These are phyloP conservation scores for Lentinula lateritia DNA, from an alignment of 768 basidiomycete genomes.

Conservation along the genomic window DNA sequence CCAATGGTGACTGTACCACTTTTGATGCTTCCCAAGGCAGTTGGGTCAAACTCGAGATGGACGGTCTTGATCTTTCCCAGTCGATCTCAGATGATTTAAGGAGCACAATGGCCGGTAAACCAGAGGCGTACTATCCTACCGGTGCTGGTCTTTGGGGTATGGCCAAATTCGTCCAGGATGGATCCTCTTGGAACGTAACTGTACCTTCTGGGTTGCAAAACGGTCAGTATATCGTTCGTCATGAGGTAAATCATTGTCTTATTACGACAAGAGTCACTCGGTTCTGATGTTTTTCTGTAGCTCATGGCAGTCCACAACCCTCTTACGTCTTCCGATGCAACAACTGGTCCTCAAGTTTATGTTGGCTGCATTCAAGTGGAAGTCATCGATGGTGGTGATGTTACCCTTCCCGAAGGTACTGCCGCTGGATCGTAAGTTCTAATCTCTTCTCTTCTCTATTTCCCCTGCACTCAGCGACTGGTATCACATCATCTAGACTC, in stretches of 20 bases:
- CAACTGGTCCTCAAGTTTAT: slow-evolving; percentile 17
- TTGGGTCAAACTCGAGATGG: slow-evolving; percentile 18
- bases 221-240: slow-evolving; percentile 18
- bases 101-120: slow-evolving; percentile 16
- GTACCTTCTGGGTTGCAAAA: slow-evolving; percentile 15
- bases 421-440: slow-evolving; percentile 4
- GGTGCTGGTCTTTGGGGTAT: slow-evolving; percentile 19
- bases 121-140: slow-evolving; percentile 15
- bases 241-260: slow-evolving; percentile 11
- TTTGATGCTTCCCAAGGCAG: slow-evolving; percentile 17
- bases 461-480: not conserved
- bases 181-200: slow-evolving; percentile 15
- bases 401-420: slow-evolving; percentile 3
- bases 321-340: slow-evolving; percentile 12
- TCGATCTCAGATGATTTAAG: slow-evolving; percentile 15
- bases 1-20: slow-evolving; percentile 15
- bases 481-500: not conserved
- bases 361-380: slow-evolving; percentile 10
- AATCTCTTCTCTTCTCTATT: not conserved
- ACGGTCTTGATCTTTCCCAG: slow-evolving; percentile 15
- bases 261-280: no score
- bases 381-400: slow-evolving; percentile 3
- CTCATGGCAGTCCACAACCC: slow-evolving; percentile 16
- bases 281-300: not conserved
- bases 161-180: slow-evolving; percentile 17